Conservation (phyloP, 371 early-diverging fungal species). For the Homolaphlyctis polyrhiza region DNA sequence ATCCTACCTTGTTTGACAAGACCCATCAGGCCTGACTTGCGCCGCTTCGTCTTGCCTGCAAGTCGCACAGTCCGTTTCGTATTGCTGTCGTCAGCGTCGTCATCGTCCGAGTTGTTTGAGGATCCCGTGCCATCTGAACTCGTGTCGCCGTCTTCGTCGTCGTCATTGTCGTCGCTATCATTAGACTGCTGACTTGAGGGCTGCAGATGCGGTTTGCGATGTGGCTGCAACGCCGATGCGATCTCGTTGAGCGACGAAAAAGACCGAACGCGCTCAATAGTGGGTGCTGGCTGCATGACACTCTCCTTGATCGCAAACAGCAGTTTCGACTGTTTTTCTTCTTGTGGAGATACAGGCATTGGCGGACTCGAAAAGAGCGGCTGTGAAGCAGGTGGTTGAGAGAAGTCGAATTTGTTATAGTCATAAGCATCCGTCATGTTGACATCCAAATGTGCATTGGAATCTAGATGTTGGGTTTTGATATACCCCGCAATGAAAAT, state of each 20-base stretch:
- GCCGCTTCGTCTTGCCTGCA: not conserved
- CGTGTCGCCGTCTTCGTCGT: not conserved
- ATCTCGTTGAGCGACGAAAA: not conserved
- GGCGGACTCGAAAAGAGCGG: too few relatives aligned
- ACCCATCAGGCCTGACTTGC: not conserved
- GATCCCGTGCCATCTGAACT: not conserved
- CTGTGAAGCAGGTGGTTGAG: too few relatives aligned
- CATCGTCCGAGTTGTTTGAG: too few relatives aligned
- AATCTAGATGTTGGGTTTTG: too few relatives aligned
- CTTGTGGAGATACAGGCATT: too few relatives aligned
- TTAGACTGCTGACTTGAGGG: not conserved
- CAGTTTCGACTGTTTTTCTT: too few relatives aligned
- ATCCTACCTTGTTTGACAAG: conserved; percentile 2
- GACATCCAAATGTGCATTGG: too few relatives aligned
- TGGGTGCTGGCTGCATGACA: too few relatives aligned
- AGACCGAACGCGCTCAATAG: not conserved
- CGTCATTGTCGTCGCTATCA: not conserved
- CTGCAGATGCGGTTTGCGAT: not conserved
- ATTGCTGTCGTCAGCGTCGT: not conserved
- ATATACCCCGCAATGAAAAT: too few relatives aligned
- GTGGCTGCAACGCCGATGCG: not conserved
- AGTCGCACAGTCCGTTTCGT: not conserved
- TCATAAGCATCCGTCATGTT: too few relatives aligned
- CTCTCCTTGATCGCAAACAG: too few relatives aligned
- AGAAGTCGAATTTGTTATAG: too few relatives aligned